A percentile compares a stretch with the other conserved stretches of the same genome.
Conservation (phyloP, 441 rosid genomes). For the Syzygium syzygioides region DNA sequence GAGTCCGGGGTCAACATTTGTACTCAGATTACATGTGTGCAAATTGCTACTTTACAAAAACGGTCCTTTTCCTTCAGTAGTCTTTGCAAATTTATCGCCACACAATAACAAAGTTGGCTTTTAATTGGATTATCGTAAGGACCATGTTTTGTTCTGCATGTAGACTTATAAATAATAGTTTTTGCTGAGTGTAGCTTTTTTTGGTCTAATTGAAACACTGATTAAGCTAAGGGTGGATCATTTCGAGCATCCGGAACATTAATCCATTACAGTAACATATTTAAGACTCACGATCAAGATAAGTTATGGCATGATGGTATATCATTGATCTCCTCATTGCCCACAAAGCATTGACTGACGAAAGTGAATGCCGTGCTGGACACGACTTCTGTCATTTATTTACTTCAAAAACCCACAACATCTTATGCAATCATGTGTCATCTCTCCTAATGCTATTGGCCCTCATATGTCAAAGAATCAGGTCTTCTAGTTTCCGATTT, state of each 20-base stretch:
- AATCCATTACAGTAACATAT: background rate
- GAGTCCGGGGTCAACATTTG: background rate
- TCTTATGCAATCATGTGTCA: background rate
- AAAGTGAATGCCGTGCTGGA: background rate
- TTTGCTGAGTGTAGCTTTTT: background rate
- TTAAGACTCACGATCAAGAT: background rate
- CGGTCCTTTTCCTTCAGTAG: background rate
- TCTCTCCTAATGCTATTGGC: background rate
- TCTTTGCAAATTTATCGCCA: background rate
- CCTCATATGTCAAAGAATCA: background rate
- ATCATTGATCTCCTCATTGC: background rate
- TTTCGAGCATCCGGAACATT: background rate
- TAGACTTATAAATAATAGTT: background rate
- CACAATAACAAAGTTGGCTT: background rate
- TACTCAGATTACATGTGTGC: background rate
- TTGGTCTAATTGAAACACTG: background rate
- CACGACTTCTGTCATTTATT: background rate
- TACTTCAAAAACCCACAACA: background rate
- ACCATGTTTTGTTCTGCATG: background rate
- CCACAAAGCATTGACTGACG: background rate
- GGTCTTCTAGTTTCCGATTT: background rate
- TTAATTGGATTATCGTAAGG: background rate
- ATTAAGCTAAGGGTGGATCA: background rate
- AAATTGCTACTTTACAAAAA: background rate
- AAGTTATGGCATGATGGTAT: background rate